Evolutionary conservation across 23 red algal genomes (phyloP).

Genomic region (Porphyridium purpureum): DNA sequence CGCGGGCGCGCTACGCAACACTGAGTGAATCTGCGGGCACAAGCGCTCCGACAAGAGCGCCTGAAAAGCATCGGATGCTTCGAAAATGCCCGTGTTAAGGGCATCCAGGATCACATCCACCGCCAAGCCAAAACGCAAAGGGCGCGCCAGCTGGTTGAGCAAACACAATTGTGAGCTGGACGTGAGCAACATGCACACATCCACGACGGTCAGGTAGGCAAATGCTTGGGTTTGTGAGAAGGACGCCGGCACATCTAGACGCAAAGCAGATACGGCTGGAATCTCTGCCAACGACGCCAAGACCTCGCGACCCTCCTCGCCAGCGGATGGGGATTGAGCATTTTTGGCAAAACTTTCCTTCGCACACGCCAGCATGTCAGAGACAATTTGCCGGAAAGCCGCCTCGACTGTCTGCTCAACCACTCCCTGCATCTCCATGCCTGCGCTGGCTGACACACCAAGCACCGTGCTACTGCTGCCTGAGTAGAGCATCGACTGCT

Average conservation of each 20-base stretch:
- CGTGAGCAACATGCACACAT: no score
- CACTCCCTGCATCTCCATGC: constrained; percentile 7
- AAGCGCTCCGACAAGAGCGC: constrained; percentile 17
- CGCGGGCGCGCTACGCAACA: constrained; percentile 7
- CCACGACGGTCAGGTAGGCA: constrained; percentile 16
- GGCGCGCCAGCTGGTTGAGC: no score
- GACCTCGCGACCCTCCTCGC: constrained; percentile 8
- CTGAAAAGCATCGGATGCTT: constrained; percentile 11
- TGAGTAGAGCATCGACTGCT: no score
- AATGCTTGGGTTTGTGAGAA: not conserved
- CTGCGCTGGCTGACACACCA: constrained; percentile 1
- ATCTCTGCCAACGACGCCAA: not conserved
- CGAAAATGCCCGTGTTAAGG: constrained; percentile 29
- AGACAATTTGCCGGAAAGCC: constrained; percentile 36
- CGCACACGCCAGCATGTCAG: constrained; percentile 36
- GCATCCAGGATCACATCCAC: constrained; percentile 37
- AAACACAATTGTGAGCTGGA: no score
- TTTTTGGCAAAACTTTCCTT: constrained; percentile 12
- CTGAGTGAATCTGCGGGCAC: constrained; percentile 32
- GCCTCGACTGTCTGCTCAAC: constrained; percentile 45
- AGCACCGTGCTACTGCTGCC: no score
- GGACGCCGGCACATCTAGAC: no score
- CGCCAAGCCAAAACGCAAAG: constrained; percentile 7
- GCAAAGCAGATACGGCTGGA: not conserved
- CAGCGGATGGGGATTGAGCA: no score